Percentiles rank a stretch among this genome's conserved stretches.
Conservation (phyloP, 2,329 filamentous ascomycete genomes). For the Canariomyces notabilis region DNA sequence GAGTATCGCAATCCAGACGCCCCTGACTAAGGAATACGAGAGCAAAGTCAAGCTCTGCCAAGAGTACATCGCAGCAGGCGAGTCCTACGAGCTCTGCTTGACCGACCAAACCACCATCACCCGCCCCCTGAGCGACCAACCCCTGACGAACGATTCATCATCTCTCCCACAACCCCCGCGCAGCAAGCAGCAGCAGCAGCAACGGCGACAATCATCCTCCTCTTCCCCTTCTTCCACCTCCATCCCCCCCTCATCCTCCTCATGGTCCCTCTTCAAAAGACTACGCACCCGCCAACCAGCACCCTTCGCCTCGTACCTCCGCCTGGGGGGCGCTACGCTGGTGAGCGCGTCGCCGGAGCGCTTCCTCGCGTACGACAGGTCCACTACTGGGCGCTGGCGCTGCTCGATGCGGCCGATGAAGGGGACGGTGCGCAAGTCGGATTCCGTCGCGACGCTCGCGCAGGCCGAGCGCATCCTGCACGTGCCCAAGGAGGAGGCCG, state of each 20-base stretch:
- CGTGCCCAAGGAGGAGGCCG: constrained; percentile 83
- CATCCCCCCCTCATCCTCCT: constrained; percentile 27
- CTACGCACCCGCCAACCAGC: constrained; percentile 71
- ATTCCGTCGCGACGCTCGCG: constrained; percentile 58
- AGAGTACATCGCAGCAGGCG: constrained; percentile 65
- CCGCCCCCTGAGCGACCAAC: constrained; percentile 38
- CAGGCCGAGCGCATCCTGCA: constrained; percentile 69
- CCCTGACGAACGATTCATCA: constrained; percentile 52
- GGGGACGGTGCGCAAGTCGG: constrained; percentile 81
- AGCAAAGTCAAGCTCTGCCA: constrained; percentile 65
- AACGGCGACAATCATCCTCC: constrained; percentile 1
- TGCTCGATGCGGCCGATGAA: constrained; percentile 92
- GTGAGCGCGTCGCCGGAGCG: constrained; percentile 84
- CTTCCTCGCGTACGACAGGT: constrained; percentile 59
- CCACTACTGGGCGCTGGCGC: too few relatives aligned
- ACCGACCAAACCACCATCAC: constrained; percentile 68
- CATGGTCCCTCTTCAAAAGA: constrained; percentile 68
- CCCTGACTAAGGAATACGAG: constrained; percentile 52
- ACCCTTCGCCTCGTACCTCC: constrained; percentile 78
- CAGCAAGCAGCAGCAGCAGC: constrained; percentile 9
- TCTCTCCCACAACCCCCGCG: constrained; percentile 36
- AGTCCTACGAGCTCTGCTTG: constrained; percentile 82
- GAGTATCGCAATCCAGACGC: constrained; percentile 33
- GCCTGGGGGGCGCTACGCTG: constrained; percentile 64
- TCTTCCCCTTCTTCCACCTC: background rate